Evolutionary conservation across 345 rosid species (phyloP).

Genomic region (Salix brachista): DNA sequence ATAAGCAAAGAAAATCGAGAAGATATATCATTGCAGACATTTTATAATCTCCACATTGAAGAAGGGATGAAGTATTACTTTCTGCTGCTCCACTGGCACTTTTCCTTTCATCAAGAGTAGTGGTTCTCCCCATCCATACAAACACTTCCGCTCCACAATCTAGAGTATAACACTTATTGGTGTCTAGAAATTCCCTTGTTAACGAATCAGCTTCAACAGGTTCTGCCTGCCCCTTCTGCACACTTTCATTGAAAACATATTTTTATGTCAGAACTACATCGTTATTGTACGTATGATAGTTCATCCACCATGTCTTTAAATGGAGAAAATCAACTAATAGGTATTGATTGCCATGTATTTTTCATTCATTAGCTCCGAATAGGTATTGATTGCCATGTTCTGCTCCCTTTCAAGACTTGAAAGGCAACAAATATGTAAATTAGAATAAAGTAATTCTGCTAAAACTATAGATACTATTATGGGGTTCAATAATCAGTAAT

Average conservation of each 20-base stretch:
- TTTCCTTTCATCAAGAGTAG: conserved; percentile 85
- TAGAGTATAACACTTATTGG: conserved; percentile 76
- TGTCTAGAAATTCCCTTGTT: conserved; percentile 66
- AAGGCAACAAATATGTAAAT: neutral
- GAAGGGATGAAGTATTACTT: neutral
- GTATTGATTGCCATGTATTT: neutral
- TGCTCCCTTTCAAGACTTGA: neutral
- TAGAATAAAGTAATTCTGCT: neutral
- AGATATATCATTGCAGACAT: conserved; percentile 6
- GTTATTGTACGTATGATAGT: neutral
- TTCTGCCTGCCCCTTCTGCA: conserved; percentile 78
- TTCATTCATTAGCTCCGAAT: too few species aligned
- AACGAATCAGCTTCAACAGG: conserved; percentile 65
- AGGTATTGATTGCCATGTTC: neutral
- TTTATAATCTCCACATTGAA: conserved; percentile 3
- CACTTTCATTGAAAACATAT: conserved; percentile 23
- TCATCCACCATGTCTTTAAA: neutral
- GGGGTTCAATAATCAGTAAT: neutral
- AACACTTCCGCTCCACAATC: conserved; percentile 82
- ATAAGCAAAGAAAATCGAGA: conserved; percentile 1
- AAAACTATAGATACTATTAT: neutral
- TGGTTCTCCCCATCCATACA: conserved; percentile 91
- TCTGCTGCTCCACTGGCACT: conserved; percentile 62
- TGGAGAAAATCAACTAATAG: neutral
- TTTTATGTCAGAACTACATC: conserved; percentile 22